phyloP scores from a whole-genome alignment of 1,139 yeast genomes.

The Suhomyces wounanorum region DNA sequence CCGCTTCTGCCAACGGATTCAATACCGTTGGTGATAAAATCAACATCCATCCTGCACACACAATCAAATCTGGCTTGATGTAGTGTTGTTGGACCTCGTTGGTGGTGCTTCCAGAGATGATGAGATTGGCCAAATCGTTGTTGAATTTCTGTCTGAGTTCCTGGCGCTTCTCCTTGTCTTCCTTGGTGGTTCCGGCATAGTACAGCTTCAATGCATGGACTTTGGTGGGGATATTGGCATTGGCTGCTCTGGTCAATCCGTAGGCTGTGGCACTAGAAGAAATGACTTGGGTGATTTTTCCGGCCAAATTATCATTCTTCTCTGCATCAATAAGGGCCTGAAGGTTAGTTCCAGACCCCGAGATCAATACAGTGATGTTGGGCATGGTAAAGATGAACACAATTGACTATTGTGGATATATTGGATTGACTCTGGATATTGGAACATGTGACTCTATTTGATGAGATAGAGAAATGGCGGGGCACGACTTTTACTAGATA shows the following conservation, averaged over 20 bases:
- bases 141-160: constrained; percentile 72
- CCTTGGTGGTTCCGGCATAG: constrained; percentile 72
- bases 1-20: constrained; percentile 59
- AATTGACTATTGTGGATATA: neutral
- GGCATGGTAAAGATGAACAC: constrained; percentile 9
- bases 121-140: constrained; percentile 68
- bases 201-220: constrained; percentile 75
- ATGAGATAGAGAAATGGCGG: neutral
- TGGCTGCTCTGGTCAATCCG: constrained; percentile 77
- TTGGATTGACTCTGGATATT: constrained; percentile 8
- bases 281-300: constrained; percentile 69
- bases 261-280: constrained; percentile 83
- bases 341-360: constrained; percentile 91
- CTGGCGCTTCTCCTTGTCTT: constrained; percentile 54
- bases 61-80: constrained; percentile 74
- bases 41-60: constrained; percentile 99
- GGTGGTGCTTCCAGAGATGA: constrained; percentile 50
- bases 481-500: no score
- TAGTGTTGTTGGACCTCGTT: constrained; percentile 28
- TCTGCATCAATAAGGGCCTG: constrained; percentile 90
- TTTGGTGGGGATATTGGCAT: constrained; percentile 66
- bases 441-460: constrained; percentile 3
- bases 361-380: constrained; percentile 71
- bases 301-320: constrained; percentile 45
- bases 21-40: constrained; percentile 79